A percentile compares a stretch with the other conserved stretches of the same genome.
Conservation (phyloP, 352 stramenopile genomes). For the Halophytophthora polymorphica region DNA sequence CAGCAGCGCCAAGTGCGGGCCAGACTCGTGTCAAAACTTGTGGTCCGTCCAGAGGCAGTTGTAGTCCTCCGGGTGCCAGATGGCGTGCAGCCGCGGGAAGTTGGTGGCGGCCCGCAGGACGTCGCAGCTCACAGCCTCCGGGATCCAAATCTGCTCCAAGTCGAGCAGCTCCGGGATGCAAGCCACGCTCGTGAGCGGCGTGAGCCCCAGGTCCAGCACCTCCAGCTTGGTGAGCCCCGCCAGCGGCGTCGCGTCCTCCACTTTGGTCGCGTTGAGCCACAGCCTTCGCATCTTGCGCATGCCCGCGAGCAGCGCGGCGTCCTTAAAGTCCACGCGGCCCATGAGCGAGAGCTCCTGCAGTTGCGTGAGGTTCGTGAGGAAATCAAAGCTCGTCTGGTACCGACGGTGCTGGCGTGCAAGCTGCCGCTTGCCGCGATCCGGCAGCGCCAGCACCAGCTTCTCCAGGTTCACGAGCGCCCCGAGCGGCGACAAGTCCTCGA, state of each 20-base stretch:
- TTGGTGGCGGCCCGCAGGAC: constrained; percentile 34
- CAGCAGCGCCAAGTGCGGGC: too few species aligned
- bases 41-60: constrained; percentile 67
- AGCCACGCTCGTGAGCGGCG: constrained; percentile 37
- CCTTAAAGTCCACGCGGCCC: constrained; percentile 62
- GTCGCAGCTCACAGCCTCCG: constrained; percentile 36
- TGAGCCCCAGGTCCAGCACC: constrained; percentile 49
- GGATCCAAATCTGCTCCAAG: constrained; percentile 51
- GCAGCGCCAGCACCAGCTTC: constrained; percentile 49
- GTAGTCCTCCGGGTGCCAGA: constrained; percentile 65
- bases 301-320: constrained; percentile 30
- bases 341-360: constrained; percentile 47
- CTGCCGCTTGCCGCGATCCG: constrained; percentile 40
- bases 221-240: constrained; percentile 30
- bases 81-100: constrained; percentile 42
- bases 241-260: constrained; percentile 35
- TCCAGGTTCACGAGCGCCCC: constrained; percentile 38
- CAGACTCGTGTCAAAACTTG: constrained; percentile 29
- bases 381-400: constrained; percentile 44
- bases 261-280: constrained; percentile 50
- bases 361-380: constrained; percentile 29
- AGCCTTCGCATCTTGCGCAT: constrained; percentile 41
- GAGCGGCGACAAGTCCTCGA: constrained; percentile 44
- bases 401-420: constrained; percentile 34
- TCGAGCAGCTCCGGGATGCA: constrained; percentile 27